Conservation (phyloP, 768 basidiomycete genomes). For the Mycena latifolia region DNA sequence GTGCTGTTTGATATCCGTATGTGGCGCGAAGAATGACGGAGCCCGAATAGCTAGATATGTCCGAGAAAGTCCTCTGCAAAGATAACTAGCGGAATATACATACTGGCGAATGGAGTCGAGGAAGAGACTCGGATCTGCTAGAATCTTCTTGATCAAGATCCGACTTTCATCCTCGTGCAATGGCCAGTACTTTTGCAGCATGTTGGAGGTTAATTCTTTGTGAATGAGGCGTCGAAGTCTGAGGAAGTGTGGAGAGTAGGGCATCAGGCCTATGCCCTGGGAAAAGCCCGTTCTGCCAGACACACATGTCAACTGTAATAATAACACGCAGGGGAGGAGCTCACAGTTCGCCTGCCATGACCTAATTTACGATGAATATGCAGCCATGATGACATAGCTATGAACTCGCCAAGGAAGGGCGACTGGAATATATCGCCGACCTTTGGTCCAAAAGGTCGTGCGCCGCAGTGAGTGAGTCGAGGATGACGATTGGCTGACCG, state of each 20-base stretch:
- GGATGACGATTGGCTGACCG: constrained; percentile 17
- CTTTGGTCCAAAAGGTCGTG: constrained; percentile 9
- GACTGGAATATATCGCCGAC: constrained; percentile 18
- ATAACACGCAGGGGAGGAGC: neutral
- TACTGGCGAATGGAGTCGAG: constrained; percentile 22
- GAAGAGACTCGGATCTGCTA: constrained; percentile 1
- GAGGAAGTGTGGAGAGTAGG: constrained; percentile 14
- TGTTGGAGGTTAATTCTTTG: constrained; percentile 8
- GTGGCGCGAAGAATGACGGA: constrained; percentile 36
- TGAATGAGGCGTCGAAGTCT: constrained; percentile 21
- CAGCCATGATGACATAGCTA: too few species aligned
- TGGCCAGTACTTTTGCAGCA: constrained; percentile 20
- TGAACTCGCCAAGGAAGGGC: constrained; percentile 9
- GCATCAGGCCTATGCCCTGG: neutral
- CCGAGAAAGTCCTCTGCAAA: neutral
- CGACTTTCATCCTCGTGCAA: constrained; percentile 28
- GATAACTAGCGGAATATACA: neutral
- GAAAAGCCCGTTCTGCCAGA: constrained; percentile 2
- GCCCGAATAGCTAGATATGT: constrained; percentile 19
- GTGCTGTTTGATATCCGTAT: constrained; percentile 36
- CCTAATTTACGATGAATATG: neutral
- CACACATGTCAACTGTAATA: too few species aligned
- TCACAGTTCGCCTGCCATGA: constrained; percentile 24
- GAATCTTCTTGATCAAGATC: constrained; percentile 9
- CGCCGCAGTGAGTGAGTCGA: constrained; percentile 6